Evolutionary conservation across 2,329 filamentous ascomycete species (phyloP).

Genomic region (Ophiostoma montium): DNA sequence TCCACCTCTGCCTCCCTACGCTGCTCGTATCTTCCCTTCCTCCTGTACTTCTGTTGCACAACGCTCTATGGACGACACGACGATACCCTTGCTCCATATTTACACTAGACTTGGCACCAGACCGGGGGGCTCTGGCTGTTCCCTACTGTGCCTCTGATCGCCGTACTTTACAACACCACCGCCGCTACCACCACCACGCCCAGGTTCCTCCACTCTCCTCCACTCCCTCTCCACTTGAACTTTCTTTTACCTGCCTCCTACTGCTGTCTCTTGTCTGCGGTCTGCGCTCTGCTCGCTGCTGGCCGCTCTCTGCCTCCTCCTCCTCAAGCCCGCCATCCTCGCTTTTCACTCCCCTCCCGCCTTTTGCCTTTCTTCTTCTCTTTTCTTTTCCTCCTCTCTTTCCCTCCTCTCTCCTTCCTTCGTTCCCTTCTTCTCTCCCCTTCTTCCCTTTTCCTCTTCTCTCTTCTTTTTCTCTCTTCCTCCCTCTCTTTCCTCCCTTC

Average conservation of each 20-base stretch:
- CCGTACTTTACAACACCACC: conserved; percentile 10
- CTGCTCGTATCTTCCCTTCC: not conserved
- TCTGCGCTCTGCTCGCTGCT: conserved; percentile 4
- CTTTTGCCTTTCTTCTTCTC: conserved; percentile 7
- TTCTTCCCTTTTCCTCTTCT: not conserved
- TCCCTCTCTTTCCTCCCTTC: conserved; percentile 11
- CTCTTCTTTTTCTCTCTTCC: conserved; percentile 13
- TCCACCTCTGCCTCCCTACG: not conserved
- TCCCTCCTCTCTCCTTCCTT: conserved; percentile 13
- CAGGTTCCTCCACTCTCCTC: conserved; percentile 4
- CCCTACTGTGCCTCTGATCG: conserved; percentile 10
- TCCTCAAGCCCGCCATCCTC: conserved; percentile 9
- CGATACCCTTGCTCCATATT: conserved; percentile 10
- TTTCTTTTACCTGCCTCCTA: conserved; percentile 9
- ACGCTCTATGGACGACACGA: conserved; percentile 5
- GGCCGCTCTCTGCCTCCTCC: not conserved
- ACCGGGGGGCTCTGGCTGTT: conserved; percentile 12
- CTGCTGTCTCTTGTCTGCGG: conserved; percentile 10
- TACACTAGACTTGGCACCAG: conserved; percentile 11
- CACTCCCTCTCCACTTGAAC: conserved; percentile 11
- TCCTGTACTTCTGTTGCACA: conserved; percentile 5
- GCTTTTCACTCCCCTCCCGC: conserved; percentile 9
- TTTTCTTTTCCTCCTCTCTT: not conserved
- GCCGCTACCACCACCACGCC: conserved; percentile 6
- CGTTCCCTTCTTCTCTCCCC: conserved; percentile 14